A percentile compares a stretch with the other conserved stretches of the same genome.
phyloP scores from a whole-genome alignment of 2,329 filamentous ascomycete genomes.

The Simplicillium aogashimaense region DNA sequence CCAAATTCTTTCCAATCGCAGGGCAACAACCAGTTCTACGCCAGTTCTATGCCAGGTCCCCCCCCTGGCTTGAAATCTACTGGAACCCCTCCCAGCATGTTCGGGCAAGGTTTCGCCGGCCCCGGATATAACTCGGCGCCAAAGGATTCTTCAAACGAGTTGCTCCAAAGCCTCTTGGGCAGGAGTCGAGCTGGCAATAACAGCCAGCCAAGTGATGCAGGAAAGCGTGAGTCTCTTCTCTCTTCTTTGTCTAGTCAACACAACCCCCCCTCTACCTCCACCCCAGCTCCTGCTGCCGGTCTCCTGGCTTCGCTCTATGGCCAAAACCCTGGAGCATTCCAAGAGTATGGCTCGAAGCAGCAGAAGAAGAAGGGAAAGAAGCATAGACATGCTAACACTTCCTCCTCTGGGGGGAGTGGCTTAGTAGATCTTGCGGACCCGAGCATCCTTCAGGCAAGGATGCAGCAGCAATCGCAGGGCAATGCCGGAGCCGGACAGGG shows the following conservation, averaged over 20 bases:
- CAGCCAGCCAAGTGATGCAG: constrained; percentile 68
- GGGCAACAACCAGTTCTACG: constrained; percentile 64
- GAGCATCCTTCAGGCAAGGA: constrained; percentile 96
- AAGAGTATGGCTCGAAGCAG: constrained; percentile 91
- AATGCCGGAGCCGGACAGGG: constrained; percentile 79
- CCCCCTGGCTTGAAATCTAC: constrained; percentile 93
- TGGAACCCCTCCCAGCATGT: constrained; percentile 89
- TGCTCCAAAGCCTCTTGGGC: constrained; percentile 76
- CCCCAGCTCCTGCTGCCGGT: constrained; percentile 80
- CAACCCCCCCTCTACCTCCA: constrained; percentile 70
- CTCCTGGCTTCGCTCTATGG: constrained; percentile 89
- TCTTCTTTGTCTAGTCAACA: constrained; percentile 86
- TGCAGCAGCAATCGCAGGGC: constrained; percentile 79
- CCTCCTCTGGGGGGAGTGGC: constrained; percentile 97
- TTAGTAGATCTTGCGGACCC: constrained; percentile 99
- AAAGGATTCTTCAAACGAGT: constrained; percentile 55
- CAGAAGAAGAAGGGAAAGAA: constrained; percentile 99
- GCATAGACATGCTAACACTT: constrained; percentile 99
- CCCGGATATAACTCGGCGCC: constrained; percentile 56
- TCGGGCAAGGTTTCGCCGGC: constrained; percentile 79
- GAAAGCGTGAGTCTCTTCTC: constrained; percentile 98
- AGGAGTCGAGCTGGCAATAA: constrained; percentile 51
- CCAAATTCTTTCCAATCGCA: constrained; percentile 52
- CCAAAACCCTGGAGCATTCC: constrained; percentile 73
- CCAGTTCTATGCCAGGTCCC: constrained; percentile 78